Evolutionary conservation across 2,329 filamentous ascomycete genomes (phyloP), one percentile per base, ranked within the genome.

Genomic region (Curvularia hawaiiensis): DNA sequence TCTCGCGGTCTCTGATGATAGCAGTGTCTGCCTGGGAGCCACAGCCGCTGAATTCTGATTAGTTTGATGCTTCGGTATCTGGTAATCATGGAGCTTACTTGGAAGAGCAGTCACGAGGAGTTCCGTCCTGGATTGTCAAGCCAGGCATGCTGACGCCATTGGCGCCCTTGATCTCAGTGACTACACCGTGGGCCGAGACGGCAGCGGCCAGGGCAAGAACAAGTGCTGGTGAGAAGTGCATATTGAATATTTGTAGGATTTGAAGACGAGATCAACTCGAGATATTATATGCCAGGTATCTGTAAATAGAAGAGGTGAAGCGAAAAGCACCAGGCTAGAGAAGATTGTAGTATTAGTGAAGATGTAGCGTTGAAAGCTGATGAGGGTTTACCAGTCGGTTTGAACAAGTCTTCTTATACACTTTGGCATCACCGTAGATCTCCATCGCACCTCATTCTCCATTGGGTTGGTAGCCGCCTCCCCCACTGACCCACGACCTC

Each of bases 1-100:
- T 81, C 71, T 89, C 87, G 11, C 79, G 75, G 64, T 85, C 79
- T 22, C 86, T 83, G 73, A 90, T 89, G 77, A 90, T 88, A 69
- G 87, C 80, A 18, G 88, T 90, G 71, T 90, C 88, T 56, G 84
- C 85, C 71, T 90, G 83, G 16, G 87, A 83, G 59, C 88, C 88
- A 69, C 87, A 90, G 47, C 76, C 67, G 56, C 71, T 74, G 30
- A 4, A 11, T 9, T 2, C 31, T 8, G 46, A 54, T 74, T 52
- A 73, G 65, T 55, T 8, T 24, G 9, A 2, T 35, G 11, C 33
- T 20, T 48, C 18, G 38, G 7, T 12, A 40, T 30, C 10, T 22
- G 14, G 39, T 46, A 22, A 31, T 1, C 43, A 24, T 10, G 6
- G 33, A 31, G 50, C 64, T 41, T 63, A 73, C 71, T 75, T 75